Evolutionary conservation across 176 grass and related monocot species (phyloP).

Genomic region (Aegilops sharonensis): DNA sequence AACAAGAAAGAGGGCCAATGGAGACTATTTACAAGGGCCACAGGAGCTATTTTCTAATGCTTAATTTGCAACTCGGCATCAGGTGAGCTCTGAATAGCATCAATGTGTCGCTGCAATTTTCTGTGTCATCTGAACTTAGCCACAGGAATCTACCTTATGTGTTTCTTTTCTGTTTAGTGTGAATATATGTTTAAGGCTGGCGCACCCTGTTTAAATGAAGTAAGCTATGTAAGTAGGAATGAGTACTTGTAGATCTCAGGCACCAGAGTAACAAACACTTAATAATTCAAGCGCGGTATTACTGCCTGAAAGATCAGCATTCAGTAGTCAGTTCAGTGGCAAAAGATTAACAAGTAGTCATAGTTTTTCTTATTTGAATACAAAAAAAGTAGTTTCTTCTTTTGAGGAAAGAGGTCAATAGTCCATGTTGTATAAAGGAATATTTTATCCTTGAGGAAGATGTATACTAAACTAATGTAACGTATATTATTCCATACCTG

Average conservation of each 20-base stretch:
- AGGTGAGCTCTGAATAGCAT: constrained; percentile 48
- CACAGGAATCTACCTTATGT: background rate
- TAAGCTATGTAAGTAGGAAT: background rate
- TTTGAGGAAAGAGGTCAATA: background rate
- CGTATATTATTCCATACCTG: no score
- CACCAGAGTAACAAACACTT: background rate
- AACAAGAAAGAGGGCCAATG: constrained; percentile 58
- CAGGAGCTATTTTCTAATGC: constrained; percentile 94
- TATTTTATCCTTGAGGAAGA: background rate
- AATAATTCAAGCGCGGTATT: constrained; percentile 12
- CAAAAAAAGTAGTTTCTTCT: background rate
- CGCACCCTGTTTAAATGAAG: background rate
- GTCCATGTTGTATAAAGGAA: background rate
- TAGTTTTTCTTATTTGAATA: constrained; percentile 4
- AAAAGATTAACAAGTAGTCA: background rate
- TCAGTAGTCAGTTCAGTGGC: background rate
- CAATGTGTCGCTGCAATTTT: background rate
- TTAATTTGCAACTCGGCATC: constrained; percentile 96
- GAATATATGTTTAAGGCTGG: constrained; percentile 21
- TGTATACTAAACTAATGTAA: background rate
- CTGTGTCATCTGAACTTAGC: background rate
- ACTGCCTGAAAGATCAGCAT: constrained; percentile 9
- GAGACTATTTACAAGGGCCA: constrained; percentile 97
- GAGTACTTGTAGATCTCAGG: constrained; percentile 7
- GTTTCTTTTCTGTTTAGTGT: background rate